Evolutionary conservation across 371 early-diverging fungal genomes (phyloP), one percentile per base, ranked within the genome.

Genomic region (Saksenaea vasiformis): DNA sequence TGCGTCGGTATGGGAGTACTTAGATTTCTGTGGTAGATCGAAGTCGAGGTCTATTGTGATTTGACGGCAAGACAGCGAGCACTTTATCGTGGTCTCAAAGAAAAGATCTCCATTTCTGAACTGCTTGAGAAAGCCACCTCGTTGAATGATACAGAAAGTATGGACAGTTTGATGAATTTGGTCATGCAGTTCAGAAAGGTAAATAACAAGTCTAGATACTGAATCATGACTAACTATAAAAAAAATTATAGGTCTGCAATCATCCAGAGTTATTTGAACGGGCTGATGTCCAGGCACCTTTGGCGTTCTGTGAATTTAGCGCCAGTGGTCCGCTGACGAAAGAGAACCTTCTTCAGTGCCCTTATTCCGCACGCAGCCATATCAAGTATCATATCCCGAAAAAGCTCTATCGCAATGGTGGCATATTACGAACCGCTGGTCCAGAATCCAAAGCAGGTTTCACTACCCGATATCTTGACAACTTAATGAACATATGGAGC

Each of bases 201-300:
- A 64, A 38, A 17, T 17, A 0, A 4, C n/a, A 55, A 8, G 9
- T 27, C n/a, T 36, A n/a, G n/a, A 22, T 1, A 17, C 13, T 58
- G 8, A 4, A 9, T n/a, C n/a, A 11, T 19, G 1, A 13, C 3
- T 24, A 35, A 37, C 31, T 41, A n/a, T 44, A 17, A 56, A 58
- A 8, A 27, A 38, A 28, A 10, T 5, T 47, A 8, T 62, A 74
- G 74, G 94, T 98, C 35, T 95, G 96, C 79, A 98, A 98, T 69
- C 99, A 99, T 76, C 99, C 99, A 0, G 97, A 99, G 72, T 77
- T 99, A 28, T 99, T 99, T 86, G 96, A 98, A 71, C 91, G 96
- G 38, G 94, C 92, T 0, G 93, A 93, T 68, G 91, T 94, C 5
- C 74, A 82, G 31, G 83, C 91, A 0, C 93, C 96, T 2, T 79